Base-by-base conservation (phyloP, 2,329 filamentous ascomycete genomes). In the Amauroascus verrucosus region DNA sequence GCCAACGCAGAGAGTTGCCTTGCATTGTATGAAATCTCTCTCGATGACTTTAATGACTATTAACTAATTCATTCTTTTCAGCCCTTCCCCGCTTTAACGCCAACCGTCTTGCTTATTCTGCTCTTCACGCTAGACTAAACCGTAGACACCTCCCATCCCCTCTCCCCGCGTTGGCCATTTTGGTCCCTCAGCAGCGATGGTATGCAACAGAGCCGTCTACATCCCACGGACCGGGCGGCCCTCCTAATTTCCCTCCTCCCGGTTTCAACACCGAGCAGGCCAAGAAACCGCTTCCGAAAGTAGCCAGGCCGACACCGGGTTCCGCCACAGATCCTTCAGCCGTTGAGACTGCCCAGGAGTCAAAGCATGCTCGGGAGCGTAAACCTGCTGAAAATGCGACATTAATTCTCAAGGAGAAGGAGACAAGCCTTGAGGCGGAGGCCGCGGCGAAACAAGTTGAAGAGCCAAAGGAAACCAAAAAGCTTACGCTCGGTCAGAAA, bases 191-290 rank as follows among this genome's bases (percentile, higher is more conserved):
- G 24, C 62, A 62, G 44, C 67, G 56, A 46, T 70, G 77, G 57
- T 74, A 79, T 58, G 72, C 78, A 26, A 84, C 81, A 45, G 79
- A 83, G 58, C 76, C 78, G 11, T 75, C 76, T 13, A 76, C 75
- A 16, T 71, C 75, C 37, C 71, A 75, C 18, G 64, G 64, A 44
- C 62, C 70, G 18, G 66, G 66, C 38, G 73, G 78, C 45, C 38
- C 55, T 16, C 49, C 43, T 43, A 75, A 77, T 52, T 83, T 80
- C 47, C 90, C 88, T 43, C 90, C 90, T 54, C 90, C 89, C 13
- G 90, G 90, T 26, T 96, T 95, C 76, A 90, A 93, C 66, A 76
- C 86, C n/a, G 84, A 91, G 64, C 78, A 88, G 73, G 90, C 90
- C 61, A 91, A 89, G 79, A 91, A 89, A 67, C 86, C 89, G 11